phyloP scores from a whole-genome alignment of 2,329 filamentous ascomycete species.

The Xylariaceae sp. region DNA sequence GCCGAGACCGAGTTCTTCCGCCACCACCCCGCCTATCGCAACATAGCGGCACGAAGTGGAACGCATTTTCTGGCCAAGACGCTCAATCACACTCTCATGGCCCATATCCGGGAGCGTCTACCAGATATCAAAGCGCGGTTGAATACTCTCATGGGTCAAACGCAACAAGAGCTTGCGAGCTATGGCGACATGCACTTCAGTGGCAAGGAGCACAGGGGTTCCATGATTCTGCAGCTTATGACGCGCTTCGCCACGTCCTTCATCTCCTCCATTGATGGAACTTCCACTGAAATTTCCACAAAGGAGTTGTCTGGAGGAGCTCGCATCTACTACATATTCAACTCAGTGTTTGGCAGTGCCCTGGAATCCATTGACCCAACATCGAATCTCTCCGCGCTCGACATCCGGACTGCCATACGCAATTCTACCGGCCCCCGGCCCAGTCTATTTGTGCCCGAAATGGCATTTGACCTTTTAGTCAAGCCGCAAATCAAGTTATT shows the following conservation, averaged over 20 bases:
- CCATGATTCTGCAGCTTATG: constrained; percentile 94
- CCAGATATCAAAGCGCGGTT: constrained; percentile 97
- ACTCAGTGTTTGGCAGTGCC: constrained; percentile 96
- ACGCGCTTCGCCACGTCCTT: constrained; percentile 97
- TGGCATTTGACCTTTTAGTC: constrained; percentile 95
- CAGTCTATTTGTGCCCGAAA: constrained; percentile 93
- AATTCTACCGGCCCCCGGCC: constrained; percentile 96
- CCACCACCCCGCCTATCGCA: constrained; percentile 94
- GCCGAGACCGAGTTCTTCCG: constrained; percentile 94
- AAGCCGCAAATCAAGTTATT: constrained; percentile 98
- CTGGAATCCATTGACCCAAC: constrained; percentile 96
- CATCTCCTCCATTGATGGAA: constrained; percentile 97
- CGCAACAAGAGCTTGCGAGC: constrained; percentile 94
- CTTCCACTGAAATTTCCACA: constrained; percentile 96
- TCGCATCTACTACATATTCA: constrained; percentile 98
- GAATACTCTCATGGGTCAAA: constrained; percentile 99
- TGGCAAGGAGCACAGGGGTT: constrained; percentile 93
- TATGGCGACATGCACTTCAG: constrained; percentile 98
- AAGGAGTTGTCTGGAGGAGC: constrained; percentile 95
- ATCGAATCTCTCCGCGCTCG: constrained; percentile 86
- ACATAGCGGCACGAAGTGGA: constrained; percentile 89
- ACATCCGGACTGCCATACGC: constrained; percentile 94
- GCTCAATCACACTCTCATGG: constrained; percentile 91
- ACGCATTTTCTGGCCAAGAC: constrained; percentile 94
- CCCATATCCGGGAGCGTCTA: constrained; percentile 89